phyloP scores from a whole-genome alignment of 192 early-diverging fungal species.

The Backusella parvicylindrica region DNA sequence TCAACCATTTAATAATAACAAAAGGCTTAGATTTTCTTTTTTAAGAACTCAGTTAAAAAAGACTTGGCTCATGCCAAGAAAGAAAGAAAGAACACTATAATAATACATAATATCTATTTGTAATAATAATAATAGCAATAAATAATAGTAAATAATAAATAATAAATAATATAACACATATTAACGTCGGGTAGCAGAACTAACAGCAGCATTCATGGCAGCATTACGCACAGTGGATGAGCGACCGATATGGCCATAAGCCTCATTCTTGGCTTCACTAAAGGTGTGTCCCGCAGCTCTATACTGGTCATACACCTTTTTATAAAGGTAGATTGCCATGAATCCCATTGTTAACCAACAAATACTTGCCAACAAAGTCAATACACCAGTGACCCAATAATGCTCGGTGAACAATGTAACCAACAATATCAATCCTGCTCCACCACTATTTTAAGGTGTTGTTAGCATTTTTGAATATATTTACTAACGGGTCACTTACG shows the following conservation, averaged over 20 bases:
- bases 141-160: neutral
- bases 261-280: conserved; percentile 60
- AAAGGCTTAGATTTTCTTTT: too few species aligned
- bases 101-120: too few species aligned
- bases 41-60: too few species aligned
- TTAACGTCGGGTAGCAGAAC: conserved; percentile 14
- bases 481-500: too few species aligned
- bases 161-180: neutral
- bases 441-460: too few species aligned
- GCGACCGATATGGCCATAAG: conserved; percentile 28
- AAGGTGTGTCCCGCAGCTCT: conserved; percentile 69
- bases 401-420: conserved; percentile 66
- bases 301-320: conserved; percentile 62
- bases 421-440: conserved; percentile 81
- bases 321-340: conserved; percentile 37
- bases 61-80: neutral
- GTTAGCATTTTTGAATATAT: too few species aligned
- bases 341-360: conserved; percentile 45
- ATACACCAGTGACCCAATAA: conserved; percentile 62
- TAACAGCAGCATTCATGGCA: conserved; percentile 16
- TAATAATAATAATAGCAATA: neutral
- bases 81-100: neutral
- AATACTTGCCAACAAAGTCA: conserved; percentile 48
- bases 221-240: conserved; percentile 18
- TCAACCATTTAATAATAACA: too few species aligned